Base-by-base conservation (phyloP, 2,329 filamentous ascomycete species). In the Neoascochyta sp. region DNA sequence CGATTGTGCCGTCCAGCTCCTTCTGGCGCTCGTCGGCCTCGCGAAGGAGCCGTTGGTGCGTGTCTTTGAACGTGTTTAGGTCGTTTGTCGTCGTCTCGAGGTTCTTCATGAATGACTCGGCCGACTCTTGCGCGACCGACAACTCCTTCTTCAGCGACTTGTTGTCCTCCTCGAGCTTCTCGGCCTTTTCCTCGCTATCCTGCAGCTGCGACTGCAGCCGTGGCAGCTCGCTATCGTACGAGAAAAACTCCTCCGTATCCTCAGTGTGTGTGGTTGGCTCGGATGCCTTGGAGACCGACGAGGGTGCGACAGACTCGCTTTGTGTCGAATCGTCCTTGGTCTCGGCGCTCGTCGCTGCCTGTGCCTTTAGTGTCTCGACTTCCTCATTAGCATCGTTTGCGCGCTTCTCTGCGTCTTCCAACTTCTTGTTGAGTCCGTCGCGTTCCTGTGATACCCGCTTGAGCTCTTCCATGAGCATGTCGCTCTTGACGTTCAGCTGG, bases 401-500 rank as follows among this genome's bases (percentile, higher is more conserved):
- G 29, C 76, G 75, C 53, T 81, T 76, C 42, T 87, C 77, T 0
- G 75, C 70, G 27, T 81, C 77, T n/a, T 83, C 78, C 2, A 80
- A 67, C 59, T 85, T 87, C 63, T 82, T 84, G 60, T 87, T 90
- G 39, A 84, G 71, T 10, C 80, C 77, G 39, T 95, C 86, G 36
- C 84, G 82, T 55, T 96, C 89, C 3, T 76, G 75, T 0, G 87
- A 83, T 0, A 96, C 80, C 9, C 87, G 75, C 66, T 93, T 95
- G 34, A 95, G 71, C 63, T 98, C 92, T 24, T 94, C 84, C 76
- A 93, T 81, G 3, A 94, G 81, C 85, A 98, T 93, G 51, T 94
- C 86, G 22, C 82, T 81, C 55, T 93, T 90, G 30, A 89, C 64
- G 39, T 81, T 90, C 22, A 94, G 66, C 62, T 95, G 87, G 47